Base-by-base conservation (phyloP, 768 basidiomycete genomes). In the Gelatoporia subvermispora region DNA sequence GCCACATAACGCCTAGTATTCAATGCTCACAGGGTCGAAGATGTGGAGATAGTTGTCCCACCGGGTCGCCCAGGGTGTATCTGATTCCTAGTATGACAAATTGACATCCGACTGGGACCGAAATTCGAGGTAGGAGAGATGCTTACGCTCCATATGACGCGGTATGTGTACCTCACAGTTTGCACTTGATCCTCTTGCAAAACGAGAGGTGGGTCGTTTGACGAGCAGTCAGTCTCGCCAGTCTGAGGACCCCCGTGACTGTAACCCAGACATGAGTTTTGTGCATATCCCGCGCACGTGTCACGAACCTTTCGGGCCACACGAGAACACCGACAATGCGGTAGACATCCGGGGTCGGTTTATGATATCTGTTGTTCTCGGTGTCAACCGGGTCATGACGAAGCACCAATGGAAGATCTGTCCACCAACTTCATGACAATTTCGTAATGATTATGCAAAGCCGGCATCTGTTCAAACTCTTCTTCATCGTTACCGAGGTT, bases 41-140 rank as follows among this genome's bases (percentile, higher is more conserved):
- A 95, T 87, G 58, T 93, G 91, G 17, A 97, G 79, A 63, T 98
- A 98, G 59, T 86, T 87, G 63, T 98, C 95, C 94, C 95, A 98
- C 43, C 95, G 77, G 3, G 93, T 90, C 4, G 93, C 94, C 89
- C 89, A 93, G 45, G 87, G 85, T 10, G 88, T 90, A 52, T 84
- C 80, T 22, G 92, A 94, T 77, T 84, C 76, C 89, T 92, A 53
- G 25, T 4, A 44, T 35, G 8, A 20, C 25, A 4, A 25, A 43
- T 35, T 44, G 13, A 43, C 42, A 24, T 31, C 28, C 28, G 28
- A 31, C 5, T 31, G 28, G 13, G 28, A 31, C 28, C 28, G 28
- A 17, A 8, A 25, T 4, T 4, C 21, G 8, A 18, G 16, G 3
- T 31, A 8, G 44, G 35, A 45, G 20, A 4, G 37, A 18, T 20